Evolutionary conservation across 2,329 filamentous ascomycete genomes (phyloP).

Genomic region (Corynespora cassiicola): DNA sequence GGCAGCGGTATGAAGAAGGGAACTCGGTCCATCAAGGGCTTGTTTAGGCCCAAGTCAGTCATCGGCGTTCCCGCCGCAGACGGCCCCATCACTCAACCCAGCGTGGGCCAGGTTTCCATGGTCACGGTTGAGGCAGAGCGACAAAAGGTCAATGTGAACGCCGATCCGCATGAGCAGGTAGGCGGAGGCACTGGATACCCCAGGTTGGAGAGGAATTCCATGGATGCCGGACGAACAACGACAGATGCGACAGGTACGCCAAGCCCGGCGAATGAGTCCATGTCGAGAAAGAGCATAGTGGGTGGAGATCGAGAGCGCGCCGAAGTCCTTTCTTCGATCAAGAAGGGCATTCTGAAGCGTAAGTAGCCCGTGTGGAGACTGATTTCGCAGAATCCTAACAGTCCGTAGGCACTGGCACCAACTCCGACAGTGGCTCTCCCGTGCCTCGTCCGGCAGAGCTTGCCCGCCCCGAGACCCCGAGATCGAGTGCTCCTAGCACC

Average conservation of each 20-base stretch:
- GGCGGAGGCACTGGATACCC: constrained; percentile 82
- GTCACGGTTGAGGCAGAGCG: constrained; percentile 94
- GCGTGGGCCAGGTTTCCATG: constrained; percentile 88
- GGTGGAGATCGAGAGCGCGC: constrained; percentile 89
- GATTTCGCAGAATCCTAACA: constrained; percentile 21
- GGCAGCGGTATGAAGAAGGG: constrained; percentile 97
- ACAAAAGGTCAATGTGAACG: constrained; percentile 79
- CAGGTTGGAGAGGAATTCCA: constrained; percentile 80
- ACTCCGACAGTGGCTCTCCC: constrained; percentile 73
- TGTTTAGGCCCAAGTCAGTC: constrained; percentile 94
- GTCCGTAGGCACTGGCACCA: constrained; percentile 53
- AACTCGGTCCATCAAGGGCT: constrained; percentile 85
- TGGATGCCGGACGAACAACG: constrained; percentile 66
- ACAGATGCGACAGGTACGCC: constrained; percentile 53
- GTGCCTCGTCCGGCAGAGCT: constrained; percentile 67
- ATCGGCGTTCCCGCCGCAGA: constrained; percentile 79
- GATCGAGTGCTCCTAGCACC: constrained; percentile 86
- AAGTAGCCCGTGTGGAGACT: constrained; percentile 50
- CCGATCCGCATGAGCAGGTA: constrained; percentile 69
- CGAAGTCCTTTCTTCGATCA: constrained; percentile 88
- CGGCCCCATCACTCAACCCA: constrained; percentile 67
- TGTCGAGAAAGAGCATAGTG: constrained; percentile 83
- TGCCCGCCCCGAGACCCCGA: constrained; percentile 76
- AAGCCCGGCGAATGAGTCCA: constrained; percentile 49
- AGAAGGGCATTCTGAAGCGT: constrained; percentile 96